Percentiles rank a stretch among this genome's conserved stretches.
These are phyloP conservation scores for Hyaloperonospora arabidopsidis DNA, from an alignment of 352 stramenopile species.

Conservation along the genomic window DNA sequence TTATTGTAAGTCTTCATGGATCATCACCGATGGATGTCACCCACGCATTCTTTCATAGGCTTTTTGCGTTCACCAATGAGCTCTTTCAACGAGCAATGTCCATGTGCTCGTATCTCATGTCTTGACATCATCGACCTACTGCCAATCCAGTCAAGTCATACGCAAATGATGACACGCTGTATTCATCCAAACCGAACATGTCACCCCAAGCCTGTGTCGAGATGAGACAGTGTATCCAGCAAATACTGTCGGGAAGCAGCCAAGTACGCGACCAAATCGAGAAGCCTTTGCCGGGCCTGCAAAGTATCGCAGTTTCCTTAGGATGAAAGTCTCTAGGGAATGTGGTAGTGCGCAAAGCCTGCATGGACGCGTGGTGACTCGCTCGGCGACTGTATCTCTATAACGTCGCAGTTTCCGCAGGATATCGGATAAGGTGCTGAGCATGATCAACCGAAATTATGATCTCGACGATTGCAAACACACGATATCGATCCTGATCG, in stretches of 20 bases:
- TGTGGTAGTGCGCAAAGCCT: too few relatives aligned
- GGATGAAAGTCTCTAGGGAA: too few relatives aligned
- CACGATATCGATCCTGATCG: conserved; percentile 26
- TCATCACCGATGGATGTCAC: conserved; percentile 83
- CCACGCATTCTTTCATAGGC: conserved; percentile 68
- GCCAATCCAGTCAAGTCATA: conserved; percentile 83
- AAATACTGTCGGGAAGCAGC: too few relatives aligned
- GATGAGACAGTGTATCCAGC: conserved; percentile 74
- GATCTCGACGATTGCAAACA: conserved; percentile 14
- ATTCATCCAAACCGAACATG: conserved; percentile 79
- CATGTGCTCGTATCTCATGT: conserved; percentile 65
- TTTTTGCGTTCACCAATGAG: conserved; percentile 54
- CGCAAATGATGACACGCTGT: conserved; percentile 89
- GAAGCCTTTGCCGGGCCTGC: too few relatives aligned
- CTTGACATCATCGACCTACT: conserved; percentile 85
- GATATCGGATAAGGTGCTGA: conserved; percentile 40
- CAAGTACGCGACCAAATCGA: too few relatives aligned
- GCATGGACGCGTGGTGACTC: too few relatives aligned
- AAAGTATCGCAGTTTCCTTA: too few relatives aligned
- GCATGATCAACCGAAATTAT: conserved; percentile 23
- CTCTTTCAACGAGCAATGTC: conserved; percentile 81
- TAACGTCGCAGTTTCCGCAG: too few relatives aligned
- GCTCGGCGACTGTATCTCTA: too few relatives aligned
- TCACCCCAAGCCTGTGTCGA: conserved; percentile 72
- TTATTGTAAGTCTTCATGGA: conserved; percentile 98